Base-by-base conservation (phyloP, 805 yeast species). In the Ogataea minuta region DNA sequence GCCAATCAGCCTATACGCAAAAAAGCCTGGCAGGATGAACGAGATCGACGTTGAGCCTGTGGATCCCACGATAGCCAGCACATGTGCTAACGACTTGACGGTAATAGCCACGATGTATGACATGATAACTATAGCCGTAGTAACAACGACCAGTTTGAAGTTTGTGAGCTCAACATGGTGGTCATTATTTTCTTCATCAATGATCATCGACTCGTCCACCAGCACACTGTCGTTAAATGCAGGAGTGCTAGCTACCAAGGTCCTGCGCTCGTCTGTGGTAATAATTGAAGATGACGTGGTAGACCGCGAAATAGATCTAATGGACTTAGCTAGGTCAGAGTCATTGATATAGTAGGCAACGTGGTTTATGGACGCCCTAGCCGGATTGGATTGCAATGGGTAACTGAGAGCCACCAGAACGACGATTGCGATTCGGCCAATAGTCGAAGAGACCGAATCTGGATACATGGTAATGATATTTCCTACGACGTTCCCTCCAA, bases 11-110 rank as follows among this genome's bases (percentile, higher is more conserved):
- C 75, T 79, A 63, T 75, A 87, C 3, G 91, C 95, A 57, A 89
- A 87, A 15, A 87, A 65, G 0, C 96, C 96, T 0, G 97, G 97
- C 32, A 89, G 69, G 20, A 87, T 88, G 57, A 89, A 89, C 9
- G 96, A 88, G 36, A 90, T 88, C 4, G 95, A 77, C 0, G 96
- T 89, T 1, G 95, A 86, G 0, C 96, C 96, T 0, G 96, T 88
- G 1, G 96, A 85, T 2, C 97, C 97, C 4, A 89, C 95, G 48
- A 89, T 68, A 2, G 95, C 89, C 49, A 89, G 66, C 10, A 90
- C 90, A 32, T 81, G 74, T 19, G 91, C 95, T 50, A 89, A 76
- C 0, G 95, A 86, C 10, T 67, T 67, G 21, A 89, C 81, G 3
- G 77, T 60, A 24, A 81, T 63, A 0, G 96, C 93, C 8, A 83